These are phyloP conservation scores for Immersiporthe knoxdaviesiana DNA, from an alignment of 2,329 filamentous ascomycete species.

Conservation along the genomic window DNA sequence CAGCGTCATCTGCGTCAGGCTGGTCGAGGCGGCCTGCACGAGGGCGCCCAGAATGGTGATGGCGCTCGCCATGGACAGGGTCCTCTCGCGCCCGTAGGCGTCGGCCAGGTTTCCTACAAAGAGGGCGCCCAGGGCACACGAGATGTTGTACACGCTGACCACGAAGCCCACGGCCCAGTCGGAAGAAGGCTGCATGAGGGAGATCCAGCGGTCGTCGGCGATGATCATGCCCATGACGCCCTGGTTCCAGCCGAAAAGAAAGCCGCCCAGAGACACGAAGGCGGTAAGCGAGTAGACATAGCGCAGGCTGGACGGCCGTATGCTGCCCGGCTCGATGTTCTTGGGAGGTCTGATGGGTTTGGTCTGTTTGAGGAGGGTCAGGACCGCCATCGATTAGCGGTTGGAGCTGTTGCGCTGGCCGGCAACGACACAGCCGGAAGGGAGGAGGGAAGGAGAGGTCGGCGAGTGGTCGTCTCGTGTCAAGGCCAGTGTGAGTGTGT, in stretches of 20 bases:
- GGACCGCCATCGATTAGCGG: constrained; percentile 15
- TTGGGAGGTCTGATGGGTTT: constrained; percentile 34
- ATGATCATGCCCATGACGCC: constrained; percentile 41
- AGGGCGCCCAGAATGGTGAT: constrained; percentile 25
- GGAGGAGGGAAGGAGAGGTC: not conserved
- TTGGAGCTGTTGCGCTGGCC: not conserved
- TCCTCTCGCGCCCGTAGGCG: constrained; percentile 36
- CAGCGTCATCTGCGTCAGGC: constrained; percentile 33
- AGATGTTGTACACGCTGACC: constrained; percentile 39
- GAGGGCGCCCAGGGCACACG: constrained; percentile 37
- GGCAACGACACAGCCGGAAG: not conserved
- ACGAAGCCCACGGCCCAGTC: constrained; percentile 39
- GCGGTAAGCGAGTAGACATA: constrained; percentile 39
- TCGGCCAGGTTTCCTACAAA: constrained; percentile 37
- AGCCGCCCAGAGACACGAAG: constrained; percentile 33
- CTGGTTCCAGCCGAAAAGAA: constrained; percentile 40
- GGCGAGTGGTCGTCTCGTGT: not conserved
- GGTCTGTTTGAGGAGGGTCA: constrained; percentile 34
- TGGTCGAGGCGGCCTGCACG: constrained; percentile 14
- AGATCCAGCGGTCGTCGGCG: constrained; percentile 37
- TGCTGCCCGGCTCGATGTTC: constrained; percentile 17
- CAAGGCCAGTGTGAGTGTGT: not conserved
- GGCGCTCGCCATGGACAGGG: constrained; percentile 35
- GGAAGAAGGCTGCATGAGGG: constrained; percentile 36
- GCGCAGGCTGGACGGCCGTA: constrained; percentile 35